phyloP scores from a whole-genome alignment of 2,329 filamentous ascomycete species.

The Fulvia fulva region DNA sequence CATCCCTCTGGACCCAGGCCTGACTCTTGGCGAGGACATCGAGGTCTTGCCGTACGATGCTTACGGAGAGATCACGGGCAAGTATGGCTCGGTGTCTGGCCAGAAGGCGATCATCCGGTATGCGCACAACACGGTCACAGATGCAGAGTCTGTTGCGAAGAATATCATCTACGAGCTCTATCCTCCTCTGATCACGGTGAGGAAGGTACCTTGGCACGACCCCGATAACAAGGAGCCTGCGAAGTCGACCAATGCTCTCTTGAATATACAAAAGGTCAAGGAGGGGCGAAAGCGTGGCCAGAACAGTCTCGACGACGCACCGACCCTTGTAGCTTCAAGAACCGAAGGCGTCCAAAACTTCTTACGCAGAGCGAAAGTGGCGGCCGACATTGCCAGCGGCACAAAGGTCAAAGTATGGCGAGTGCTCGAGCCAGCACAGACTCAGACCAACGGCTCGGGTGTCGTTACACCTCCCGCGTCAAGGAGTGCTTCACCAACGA shows the following conservation, averaged over 20 bases:
- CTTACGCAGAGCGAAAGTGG: constrained; percentile 66
- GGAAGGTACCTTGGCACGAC: constrained; percentile 63
- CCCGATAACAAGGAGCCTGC: constrained; percentile 37
- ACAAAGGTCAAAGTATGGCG: constrained; percentile 77
- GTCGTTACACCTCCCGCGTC: constrained; percentile 46
- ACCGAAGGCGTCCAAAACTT: constrained; percentile 70
- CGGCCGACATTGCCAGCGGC: constrained; percentile 61
- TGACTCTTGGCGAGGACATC: constrained; percentile 64
- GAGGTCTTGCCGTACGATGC: constrained; percentile 73
- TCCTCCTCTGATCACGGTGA: constrained; percentile 78
- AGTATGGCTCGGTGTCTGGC: constrained; percentile 72
- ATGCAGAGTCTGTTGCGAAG: constrained; percentile 48
- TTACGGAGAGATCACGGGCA: constrained; percentile 74
- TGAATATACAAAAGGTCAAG: constrained; percentile 14
- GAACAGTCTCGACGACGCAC: constrained; percentile 49
- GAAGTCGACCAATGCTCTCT: constrained; percentile 1
- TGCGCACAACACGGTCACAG: constrained; percentile 69
- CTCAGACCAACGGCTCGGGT: constrained; percentile 28
- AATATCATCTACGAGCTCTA: constrained; percentile 80
- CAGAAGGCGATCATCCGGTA: constrained; percentile 67
- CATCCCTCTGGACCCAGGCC: constrained; percentile 67
- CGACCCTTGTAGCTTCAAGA: constrained; percentile 66
- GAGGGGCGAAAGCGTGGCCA: constrained; percentile 24
- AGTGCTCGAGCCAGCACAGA: constrained; percentile 47
- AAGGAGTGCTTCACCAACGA: constrained; percentile 41